These are phyloP conservation scores for Yamadazyma jaroonii DNA, from an alignment of 1,139 yeast genomes.

Conservation along the genomic window DNA sequence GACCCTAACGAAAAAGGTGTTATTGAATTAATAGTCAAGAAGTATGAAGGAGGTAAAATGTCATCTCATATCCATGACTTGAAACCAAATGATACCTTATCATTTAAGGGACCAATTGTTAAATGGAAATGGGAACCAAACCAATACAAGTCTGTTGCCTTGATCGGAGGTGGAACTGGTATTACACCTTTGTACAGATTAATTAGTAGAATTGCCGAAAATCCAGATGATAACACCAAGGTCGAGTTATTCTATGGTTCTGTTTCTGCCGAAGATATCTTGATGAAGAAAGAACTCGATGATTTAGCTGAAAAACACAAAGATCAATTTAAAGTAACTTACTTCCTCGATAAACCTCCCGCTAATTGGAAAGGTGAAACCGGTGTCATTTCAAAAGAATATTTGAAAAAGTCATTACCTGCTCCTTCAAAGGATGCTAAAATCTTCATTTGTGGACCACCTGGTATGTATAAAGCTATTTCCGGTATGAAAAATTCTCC, in stretches of 20 bases:
- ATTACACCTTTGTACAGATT: constrained; percentile 94
- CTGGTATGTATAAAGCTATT: constrained; percentile 40
- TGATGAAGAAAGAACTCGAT: constrained; percentile 78
- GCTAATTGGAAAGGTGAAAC: constrained; percentile 75
- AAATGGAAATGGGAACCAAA: constrained; percentile 94
- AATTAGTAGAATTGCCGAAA: constrained; percentile 70
- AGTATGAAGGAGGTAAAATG: constrained; percentile 83
- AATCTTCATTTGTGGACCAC: constrained; percentile 92
- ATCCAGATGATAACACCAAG: constrained; percentile 75
- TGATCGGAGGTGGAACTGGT: constrained; percentile 97
- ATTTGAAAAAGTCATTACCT: constrained; percentile 66
- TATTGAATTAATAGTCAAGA: constrained; percentile 80
- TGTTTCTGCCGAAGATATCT: constrained; percentile 72
- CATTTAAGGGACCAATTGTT: constrained; percentile 92
- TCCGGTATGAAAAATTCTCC: constrained; percentile 88
- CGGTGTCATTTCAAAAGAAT: constrained; percentile 81
- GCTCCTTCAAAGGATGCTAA: constrained; percentile 61
- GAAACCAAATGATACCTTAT: constrained; percentile 74
- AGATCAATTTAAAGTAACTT: constrained; percentile 68
- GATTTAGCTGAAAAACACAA: constrained; percentile 56
- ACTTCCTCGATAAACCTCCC: constrained; percentile 65
- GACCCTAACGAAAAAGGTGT: constrained; percentile 69
- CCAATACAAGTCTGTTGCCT: constrained; percentile 70
- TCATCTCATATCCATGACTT: constrained; percentile 69
- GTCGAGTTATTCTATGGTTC: constrained; percentile 76